These are phyloP conservation scores for Eimeria nieschulzi DNA, from an alignment of 169 alveolate species.

Conservation along the genomic window DNA sequence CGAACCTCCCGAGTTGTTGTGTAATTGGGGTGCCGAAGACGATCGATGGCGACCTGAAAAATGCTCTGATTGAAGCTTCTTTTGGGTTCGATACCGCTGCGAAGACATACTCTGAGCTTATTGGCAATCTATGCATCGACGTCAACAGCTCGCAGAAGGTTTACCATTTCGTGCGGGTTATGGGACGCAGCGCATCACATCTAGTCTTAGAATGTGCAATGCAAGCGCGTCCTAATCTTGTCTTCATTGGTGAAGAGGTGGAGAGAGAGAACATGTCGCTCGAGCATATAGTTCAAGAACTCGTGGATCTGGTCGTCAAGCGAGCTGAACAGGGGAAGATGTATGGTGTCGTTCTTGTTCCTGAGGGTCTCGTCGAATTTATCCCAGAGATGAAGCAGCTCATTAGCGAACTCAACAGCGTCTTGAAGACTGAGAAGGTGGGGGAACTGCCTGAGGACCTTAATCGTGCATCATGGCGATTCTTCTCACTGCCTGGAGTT, in stretches of 20 bases:
- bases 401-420: slow-evolving; percentile 94
- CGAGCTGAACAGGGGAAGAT: slow-evolving; percentile 86
- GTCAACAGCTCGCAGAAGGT: slow-evolving; percentile 81
- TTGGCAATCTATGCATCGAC: slow-evolving; percentile 95
- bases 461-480: too few relatives aligned
- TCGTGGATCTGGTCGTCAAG: slow-evolving; percentile 91
- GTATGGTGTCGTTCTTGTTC: slow-evolving; percentile 96
- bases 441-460: background rate
- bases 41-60: slow-evolving; percentile 98
- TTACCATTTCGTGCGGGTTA: slow-evolving; percentile 97
- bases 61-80: slow-evolving; percentile 92
- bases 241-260: slow-evolving; percentile 94
- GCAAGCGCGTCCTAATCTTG: slow-evolving; percentile 96
- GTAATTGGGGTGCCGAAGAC: slow-evolving; percentile 99
- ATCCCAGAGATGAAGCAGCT: slow-evolving; percentile 90
- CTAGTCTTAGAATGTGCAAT: slow-evolving; percentile 97
- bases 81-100: slow-evolving; percentile 99
- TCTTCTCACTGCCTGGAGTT: too few relatives aligned
- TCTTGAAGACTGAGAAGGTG: slow-evolving; percentile 76
- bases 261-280: slow-evolving; percentile 88
- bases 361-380: slow-evolving; percentile 96
- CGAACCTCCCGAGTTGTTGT: slow-evolving; percentile 68
- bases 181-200: slow-evolving; percentile 99
- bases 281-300: slow-evolving; percentile 88
- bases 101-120: slow-evolving; percentile 96